A percentile compares a stretch with the other conserved stretches of the same genome.
Evolutionary conservation across 805 yeast genomes (phyloP).

Genomic region (Wickerhamomyces chaumierensis): DNA sequence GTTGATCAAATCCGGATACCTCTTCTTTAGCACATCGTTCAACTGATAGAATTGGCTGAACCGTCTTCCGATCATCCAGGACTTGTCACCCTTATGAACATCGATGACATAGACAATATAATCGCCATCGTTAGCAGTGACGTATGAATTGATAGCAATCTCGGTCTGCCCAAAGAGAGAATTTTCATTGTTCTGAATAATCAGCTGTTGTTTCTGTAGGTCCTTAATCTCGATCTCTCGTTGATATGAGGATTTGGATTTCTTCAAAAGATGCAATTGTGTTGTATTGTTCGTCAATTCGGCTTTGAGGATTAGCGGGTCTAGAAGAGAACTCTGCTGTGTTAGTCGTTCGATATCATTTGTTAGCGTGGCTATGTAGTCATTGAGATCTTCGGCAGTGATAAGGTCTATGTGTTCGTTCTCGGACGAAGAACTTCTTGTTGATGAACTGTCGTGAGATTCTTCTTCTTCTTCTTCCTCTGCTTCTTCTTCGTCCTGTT

Average conservation of each 20-base stretch:
- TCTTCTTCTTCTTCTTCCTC: constrained; percentile 20
- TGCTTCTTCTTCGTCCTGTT: constrained; percentile 12
- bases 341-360: constrained; percentile 45
- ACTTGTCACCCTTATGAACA: constrained; percentile 58
- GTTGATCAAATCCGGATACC: constrained; percentile 34
- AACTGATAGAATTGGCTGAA: constrained; percentile 74
- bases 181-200: constrained; percentile 74
- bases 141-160: constrained; percentile 35
- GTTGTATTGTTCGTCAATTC: constrained; percentile 69
- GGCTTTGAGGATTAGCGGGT: constrained; percentile 66
- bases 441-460: constrained; percentile 28
- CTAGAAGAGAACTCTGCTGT: constrained; percentile 53
- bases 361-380: constrained; percentile 50
- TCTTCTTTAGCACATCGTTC: constrained; percentile 46
- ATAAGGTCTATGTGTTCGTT: too few relatives aligned
- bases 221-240: constrained; percentile 69
- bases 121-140: constrained; percentile 43
- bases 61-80: constrained; percentile 87
- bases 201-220: constrained; percentile 65
- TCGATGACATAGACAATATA: constrained; percentile 67
- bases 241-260: constrained; percentile 54
- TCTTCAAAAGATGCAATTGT: constrained; percentile 55
- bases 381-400: constrained; percentile 52
- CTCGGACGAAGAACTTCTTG: too few relatives aligned
- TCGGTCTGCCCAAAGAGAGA: constrained; percentile 59